phyloP scores from a whole-genome alignment of 2,329 filamentous ascomycete species.

The Polytolypa hystricis region DNA sequence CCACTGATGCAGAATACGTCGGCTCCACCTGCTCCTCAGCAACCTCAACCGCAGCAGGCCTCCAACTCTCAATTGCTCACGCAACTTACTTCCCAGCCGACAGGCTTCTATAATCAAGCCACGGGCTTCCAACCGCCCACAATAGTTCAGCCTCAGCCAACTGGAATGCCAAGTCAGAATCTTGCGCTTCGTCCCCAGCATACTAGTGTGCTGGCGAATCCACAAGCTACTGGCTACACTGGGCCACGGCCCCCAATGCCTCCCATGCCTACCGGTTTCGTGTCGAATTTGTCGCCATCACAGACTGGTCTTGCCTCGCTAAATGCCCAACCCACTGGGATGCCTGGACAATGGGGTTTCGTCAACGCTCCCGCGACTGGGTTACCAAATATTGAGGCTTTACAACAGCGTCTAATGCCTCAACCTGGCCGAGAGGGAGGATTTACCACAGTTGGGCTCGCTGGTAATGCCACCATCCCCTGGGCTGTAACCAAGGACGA shows the following conservation, averaged over 20 bases:
- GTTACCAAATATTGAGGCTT: constrained; percentile 82
- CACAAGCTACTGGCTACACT: constrained; percentile 67
- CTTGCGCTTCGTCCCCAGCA: constrained; percentile 53
- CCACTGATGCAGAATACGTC: constrained; percentile 39
- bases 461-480: constrained; percentile 89
- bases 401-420: constrained; percentile 94
- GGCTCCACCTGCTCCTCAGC: constrained; percentile 44
- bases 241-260: constrained; percentile 71
- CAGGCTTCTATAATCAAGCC: constrained; percentile 48
- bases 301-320: constrained; percentile 57
- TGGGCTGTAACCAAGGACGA: constrained; percentile 99
- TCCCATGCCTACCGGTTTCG: constrained; percentile 68
- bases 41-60: constrained; percentile 58
- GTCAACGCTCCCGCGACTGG: constrained; percentile 87
- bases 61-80: constrained; percentile 55
- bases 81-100: constrained; percentile 44
- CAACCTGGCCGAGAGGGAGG: constrained; percentile 79
- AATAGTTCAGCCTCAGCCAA: constrained; percentile 31
- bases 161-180: constrained; percentile 35
- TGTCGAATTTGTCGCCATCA: constrained; percentile 47
- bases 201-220: constrained; percentile 60
- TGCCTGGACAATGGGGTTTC: constrained; percentile 94
- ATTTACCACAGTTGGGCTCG: constrained; percentile 76
- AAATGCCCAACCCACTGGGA: constrained; percentile 87
- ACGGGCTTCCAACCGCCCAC: constrained; percentile 52